Evolutionary conservation across 345 rosid species (phyloP), one percentile per base, ranked within the genome.

Genomic region (Aurinia saxatilis): DNA sequence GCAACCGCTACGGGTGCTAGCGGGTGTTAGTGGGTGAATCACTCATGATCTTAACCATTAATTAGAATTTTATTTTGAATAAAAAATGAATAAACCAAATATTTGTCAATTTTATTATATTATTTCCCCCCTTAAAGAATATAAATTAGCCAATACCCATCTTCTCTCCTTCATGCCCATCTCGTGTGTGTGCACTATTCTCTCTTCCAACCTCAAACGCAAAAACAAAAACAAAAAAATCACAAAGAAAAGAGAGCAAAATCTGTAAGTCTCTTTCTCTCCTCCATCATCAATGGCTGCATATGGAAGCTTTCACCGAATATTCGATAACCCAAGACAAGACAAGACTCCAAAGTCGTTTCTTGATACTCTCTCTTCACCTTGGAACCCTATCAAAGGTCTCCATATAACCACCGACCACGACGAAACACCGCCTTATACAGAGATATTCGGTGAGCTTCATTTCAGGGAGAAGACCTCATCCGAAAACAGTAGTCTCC

Each of bases 401-500:
- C 29, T 13, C 74, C 93, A 78, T 63, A 63, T 75, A 78, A 78
- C 51, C 5, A 75, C 57, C 1, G 57, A 65, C 29, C 79, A 77
- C 15, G n/a, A 59, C 10, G 73, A 77, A 47, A 79, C 69, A 60
- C 75, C 84, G 11, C 78, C 96, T 25, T 75, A 75, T 40, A 77
- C 84, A 14, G 98, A 88, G 50, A 72, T 86, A 36, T 86, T 88
- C 49, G 83, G 92, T 1, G 90, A 88, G 60, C 90, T 86, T 38
- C 87, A 78, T 75, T 88, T 83, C 83, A 70, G 75, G 51, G 91
- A 60, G 7, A 64, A 33, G 57, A 41, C 51, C 46, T 30, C 67
- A 5, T 46, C 68, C 8, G 21, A 72, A 53, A 74, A 35, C 54
- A 83, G 60, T 29, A 79, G 83, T 17, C 79, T 92, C 56, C 96